These are phyloP conservation scores for Aspergillus novofumigatus DNA, from an alignment of 2,329 filamentous ascomycete genomes.

Conservation along the genomic window DNA sequence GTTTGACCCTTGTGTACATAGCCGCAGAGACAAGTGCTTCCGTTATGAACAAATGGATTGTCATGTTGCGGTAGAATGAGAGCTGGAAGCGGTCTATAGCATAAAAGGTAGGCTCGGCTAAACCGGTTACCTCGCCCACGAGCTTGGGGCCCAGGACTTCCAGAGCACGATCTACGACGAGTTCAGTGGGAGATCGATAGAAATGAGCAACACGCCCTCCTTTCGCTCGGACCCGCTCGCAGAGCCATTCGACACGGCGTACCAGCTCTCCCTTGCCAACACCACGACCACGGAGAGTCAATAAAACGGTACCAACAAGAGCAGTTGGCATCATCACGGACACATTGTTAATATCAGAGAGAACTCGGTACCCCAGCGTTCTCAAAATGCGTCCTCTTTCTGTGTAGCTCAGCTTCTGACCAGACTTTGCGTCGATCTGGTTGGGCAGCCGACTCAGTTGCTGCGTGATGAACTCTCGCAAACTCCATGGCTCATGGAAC, in stretches of 20 bases:
- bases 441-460: conserved; percentile 61
- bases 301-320: conserved; percentile 84
- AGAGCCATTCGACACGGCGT: conserved; percentile 86
- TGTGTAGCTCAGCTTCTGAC: conserved; percentile 43
- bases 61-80: conserved; percentile 99
- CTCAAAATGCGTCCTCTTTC: conserved; percentile 70
- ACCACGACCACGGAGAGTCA: conserved; percentile 86
- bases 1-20: conserved; percentile 87
- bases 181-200: conserved; percentile 69
- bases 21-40: conserved; percentile 86
- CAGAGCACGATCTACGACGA: conserved; percentile 82
- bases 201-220: conserved; percentile 94
- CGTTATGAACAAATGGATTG: conserved; percentile 93
- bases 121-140: conserved; percentile 70
- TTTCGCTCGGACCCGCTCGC: conserved; percentile 73
- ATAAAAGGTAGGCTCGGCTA: conserved; percentile 89
- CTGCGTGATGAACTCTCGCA: conserved; percentile 73
- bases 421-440: conserved; percentile 28
- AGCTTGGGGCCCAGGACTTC: conserved; percentile 88
- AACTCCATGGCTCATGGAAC: conserved; percentile 94
- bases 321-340: conserved; percentile 98
- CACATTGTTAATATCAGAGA: conserved; percentile 91
- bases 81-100: conserved; percentile 95
- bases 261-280: conserved; percentile 84
- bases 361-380: conserved; percentile 84